These are phyloP conservation scores for Pulveroboletus sp. DNA, from an alignment of 768 basidiomycete species.

Conservation along the genomic window DNA sequence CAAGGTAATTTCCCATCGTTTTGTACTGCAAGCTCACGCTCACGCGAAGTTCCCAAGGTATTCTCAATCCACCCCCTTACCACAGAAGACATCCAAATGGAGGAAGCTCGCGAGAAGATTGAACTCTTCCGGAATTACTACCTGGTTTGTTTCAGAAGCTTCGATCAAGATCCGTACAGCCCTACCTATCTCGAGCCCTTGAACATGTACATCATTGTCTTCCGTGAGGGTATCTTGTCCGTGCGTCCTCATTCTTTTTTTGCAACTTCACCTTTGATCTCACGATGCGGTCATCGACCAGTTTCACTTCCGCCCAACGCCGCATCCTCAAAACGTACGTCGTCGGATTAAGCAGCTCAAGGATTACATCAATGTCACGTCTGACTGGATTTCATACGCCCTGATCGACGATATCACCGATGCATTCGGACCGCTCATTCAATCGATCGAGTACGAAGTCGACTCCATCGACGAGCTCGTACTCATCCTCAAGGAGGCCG, in stretches of 20 bases:
- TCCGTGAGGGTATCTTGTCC: conserved; percentile 92
- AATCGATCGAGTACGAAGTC: conserved; percentile 98
- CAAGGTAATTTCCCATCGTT: conserved; percentile 50
- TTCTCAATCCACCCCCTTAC: conserved; percentile 97
- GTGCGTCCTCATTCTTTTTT: conserved; percentile 44
- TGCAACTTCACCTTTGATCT: background rate
- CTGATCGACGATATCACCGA: conserved; percentile 99
- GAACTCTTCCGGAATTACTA: conserved; percentile 99
- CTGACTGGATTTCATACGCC: conserved; percentile 99
- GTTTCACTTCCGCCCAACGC: conserved; percentile 97
- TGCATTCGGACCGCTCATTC: conserved; percentile 97
- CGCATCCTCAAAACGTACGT: conserved; percentile 97
- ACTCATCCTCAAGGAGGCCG: conserved; percentile 72
- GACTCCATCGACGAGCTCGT: conserved; percentile 98
- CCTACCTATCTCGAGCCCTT: conserved; percentile 96
- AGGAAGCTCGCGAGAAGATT: conserved; percentile 99
- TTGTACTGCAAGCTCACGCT: background rate
- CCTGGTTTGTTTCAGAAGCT: conserved; percentile 97
- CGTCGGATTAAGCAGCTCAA: conserved; percentile 98
- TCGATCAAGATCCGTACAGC: conserved; percentile 97
- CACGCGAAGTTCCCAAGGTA: conserved; percentile 49
- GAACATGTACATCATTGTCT: conserved; percentile 99
- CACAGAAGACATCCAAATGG: conserved; percentile 99
- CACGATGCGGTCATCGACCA: conserved; percentile 27
- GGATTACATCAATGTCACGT: conserved; percentile 97